Conservation (phyloP, 371 early-diverging fungal species). For the Haplosporangium sp. region DNA sequence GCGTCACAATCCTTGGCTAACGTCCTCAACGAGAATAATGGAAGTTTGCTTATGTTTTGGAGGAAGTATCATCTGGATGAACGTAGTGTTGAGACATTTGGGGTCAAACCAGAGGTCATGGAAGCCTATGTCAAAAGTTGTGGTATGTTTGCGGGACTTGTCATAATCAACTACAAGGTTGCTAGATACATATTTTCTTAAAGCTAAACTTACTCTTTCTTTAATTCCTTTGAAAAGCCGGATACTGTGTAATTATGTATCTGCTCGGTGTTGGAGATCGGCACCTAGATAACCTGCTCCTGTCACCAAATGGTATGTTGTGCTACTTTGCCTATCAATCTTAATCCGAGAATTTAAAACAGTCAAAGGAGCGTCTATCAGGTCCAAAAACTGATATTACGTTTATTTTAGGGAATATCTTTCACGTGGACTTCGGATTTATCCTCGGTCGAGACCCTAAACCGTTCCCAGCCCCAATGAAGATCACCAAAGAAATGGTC, state of each 20-base stretch:
- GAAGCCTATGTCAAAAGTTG: slow-evolving; percentile 96
- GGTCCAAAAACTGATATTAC: background rate
- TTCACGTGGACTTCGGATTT: slow-evolving; percentile 99
- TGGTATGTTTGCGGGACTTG: slow-evolving; percentile 62
- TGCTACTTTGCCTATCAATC: background rate
- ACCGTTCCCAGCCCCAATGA: slow-evolving; percentile 99
- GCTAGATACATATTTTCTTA: background rate
- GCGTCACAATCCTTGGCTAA: slow-evolving; percentile 87
- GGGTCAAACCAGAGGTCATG: slow-evolving; percentile 85
- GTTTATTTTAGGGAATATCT: slow-evolving; percentile 76
- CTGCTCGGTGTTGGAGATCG: slow-evolving; percentile 99
- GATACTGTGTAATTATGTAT: slow-evolving; percentile 98
- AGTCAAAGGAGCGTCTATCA: background rate
- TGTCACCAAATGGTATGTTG: slow-evolving; percentile 82
- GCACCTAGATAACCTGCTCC: slow-evolving; percentile 95
- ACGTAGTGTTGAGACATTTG: slow-evolving; percentile 70
- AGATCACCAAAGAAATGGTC: slow-evolving; percentile 98
- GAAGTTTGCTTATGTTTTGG: slow-evolving; percentile 85
- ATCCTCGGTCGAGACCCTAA: slow-evolving; percentile 98
- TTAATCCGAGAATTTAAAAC: background rate
- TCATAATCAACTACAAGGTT: background rate
- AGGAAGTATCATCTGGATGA: slow-evolving; percentile 74
- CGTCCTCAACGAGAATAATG: slow-evolving; percentile 88
- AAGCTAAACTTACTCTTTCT: background rate
- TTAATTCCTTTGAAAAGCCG: slow-evolving; percentile 68